Evolutionary conservation across 2,329 filamentous ascomycete species (phyloP), one percentile per base, ranked within the genome.

Genomic region (Talaromyces sp.): DNA sequence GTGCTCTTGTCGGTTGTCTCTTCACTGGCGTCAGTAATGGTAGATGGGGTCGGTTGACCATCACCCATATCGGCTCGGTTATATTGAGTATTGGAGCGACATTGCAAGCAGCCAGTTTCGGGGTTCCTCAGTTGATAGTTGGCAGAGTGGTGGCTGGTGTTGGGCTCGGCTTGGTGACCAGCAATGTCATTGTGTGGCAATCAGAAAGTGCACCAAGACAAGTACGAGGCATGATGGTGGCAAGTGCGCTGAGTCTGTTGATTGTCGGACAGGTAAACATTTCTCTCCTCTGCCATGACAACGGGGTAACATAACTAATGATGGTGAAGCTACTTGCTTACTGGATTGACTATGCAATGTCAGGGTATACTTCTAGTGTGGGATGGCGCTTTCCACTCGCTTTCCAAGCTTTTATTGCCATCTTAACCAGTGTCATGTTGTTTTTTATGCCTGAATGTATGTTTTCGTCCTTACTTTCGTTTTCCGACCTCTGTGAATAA

Each of bases 81-180:
- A 81, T 89, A 65, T 84, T 87, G 80, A 75, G 86, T 16, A 60
- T 87, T 33, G 85, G 85, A 14, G 85, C 85, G 36, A 76, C 83
- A 7, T 81, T 89, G 40, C 87, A 89, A 68, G 73, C 83, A 14
- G 72, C 80, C 14, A 78, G 80, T 2, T 83, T 78, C 65, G 70
- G 76, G 63, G 18, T 79, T 51, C 75, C 79, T 27, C 83, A 86
- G 66, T 80, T 86, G 67, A 84, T 87, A 66, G 73, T 84, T 58
- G 83, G 83, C 18, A 72, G 82, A 57, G 77, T 83, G 6, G 72
- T 85, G 5, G 84, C 82, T 14, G 82, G 82, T n/a, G 68, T 84
- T 3, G 83, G 83, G 12, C 50, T 65, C n/a, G 63, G 65, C 12
- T 40, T 73, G 31, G 72, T 72, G 40, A 68, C 65, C 1, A 69